Percentiles rank a stretch among this genome's conserved stretches.
These are phyloP conservation scores for Chlorella ohadii DNA, from an alignment of 139 green algal genomes.

Conservation along the genomic window DNA sequence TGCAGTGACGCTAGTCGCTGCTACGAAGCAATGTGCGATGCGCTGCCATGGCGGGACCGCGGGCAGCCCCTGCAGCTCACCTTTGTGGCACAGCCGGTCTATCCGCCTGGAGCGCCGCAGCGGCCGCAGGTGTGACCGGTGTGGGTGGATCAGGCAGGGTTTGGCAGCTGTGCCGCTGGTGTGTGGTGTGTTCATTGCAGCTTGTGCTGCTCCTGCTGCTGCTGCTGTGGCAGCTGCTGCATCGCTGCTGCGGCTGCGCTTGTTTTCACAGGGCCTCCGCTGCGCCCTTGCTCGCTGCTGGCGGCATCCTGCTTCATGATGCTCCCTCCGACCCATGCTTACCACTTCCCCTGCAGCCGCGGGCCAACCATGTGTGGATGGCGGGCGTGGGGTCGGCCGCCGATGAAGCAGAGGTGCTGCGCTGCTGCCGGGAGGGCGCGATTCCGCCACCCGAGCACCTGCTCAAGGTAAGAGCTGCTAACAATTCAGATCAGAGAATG, in stretches of 20 bases:
- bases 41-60: constrained; percentile 35
- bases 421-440: constrained; percentile 21
- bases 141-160: too few species aligned
- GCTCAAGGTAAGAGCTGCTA: not conserved
- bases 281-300: too few species aligned
- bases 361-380: constrained; percentile 34
- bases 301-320: too few species aligned
- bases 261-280: too few species aligned
- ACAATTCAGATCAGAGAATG: too few species aligned
- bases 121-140: constrained; percentile 1
- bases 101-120: constrained; percentile 2
- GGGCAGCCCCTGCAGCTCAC: constrained; percentile 20
- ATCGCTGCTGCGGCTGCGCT: not conserved
- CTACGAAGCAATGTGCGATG: constrained; percentile 32
- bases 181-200: too few species aligned
- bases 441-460: constrained; percentile 38
- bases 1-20: constrained; percentile 30
- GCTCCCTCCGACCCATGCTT: too few species aligned
- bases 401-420: constrained; percentile 34
- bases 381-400: constrained; percentile 3
- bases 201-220: not conserved
- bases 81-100: constrained; percentile 39
- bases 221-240: not conserved
- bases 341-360: too few species aligned
- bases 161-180: too few species aligned